Evolutionary conservation across 2,329 filamentous ascomycete genomes (phyloP).

Genomic region (Ilyonectria destructans): DNA sequence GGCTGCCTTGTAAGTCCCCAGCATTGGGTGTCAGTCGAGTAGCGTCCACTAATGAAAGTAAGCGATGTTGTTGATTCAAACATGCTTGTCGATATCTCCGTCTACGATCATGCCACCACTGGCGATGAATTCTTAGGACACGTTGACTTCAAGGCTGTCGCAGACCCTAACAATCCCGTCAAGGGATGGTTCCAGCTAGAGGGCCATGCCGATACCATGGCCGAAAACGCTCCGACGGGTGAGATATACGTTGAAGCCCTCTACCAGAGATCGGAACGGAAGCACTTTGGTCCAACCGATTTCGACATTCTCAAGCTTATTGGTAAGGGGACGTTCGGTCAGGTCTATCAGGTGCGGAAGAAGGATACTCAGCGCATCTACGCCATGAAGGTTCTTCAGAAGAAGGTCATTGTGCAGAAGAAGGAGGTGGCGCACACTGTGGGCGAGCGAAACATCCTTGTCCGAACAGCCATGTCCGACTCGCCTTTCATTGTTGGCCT

Average conservation of each 20-base stretch:
- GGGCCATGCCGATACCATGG: slow-evolving; percentile 80
- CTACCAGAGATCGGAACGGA: slow-evolving; percentile 91
- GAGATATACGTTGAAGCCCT: slow-evolving; percentile 91
- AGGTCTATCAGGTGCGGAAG: slow-evolving; percentile 98
- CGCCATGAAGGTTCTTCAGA: slow-evolving; percentile 99
- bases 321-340: slow-evolving; percentile 97
- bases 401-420: slow-evolving; percentile 99
- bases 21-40: not conserved
- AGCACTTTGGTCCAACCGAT: slow-evolving; percentile 93
- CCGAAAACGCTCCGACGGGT: slow-evolving; percentile 83
- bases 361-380: slow-evolving; percentile 97
- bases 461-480: slow-evolving; percentile 94
- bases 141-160: slow-evolving; percentile 82
- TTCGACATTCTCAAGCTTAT: slow-evolving; percentile 97
- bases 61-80: slow-evolving; percentile 96
- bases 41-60: slow-evolving; percentile 34
- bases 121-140: slow-evolving; percentile 95
- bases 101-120: slow-evolving; percentile 87
- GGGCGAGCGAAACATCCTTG: slow-evolving; percentile 96
- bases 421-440: slow-evolving; percentile 99
- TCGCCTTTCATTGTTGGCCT: slow-evolving; percentile 98
- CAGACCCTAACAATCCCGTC: slow-evolving; percentile 78
- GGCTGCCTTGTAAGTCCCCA: slow-evolving; percentile 84
- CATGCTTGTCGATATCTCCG: slow-evolving; percentile 91
- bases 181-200: slow-evolving; percentile 90